These are phyloP conservation scores for Phaeolepiota aurea DNA, from an alignment of 768 basidiomycete species.

Conservation along the genomic window DNA sequence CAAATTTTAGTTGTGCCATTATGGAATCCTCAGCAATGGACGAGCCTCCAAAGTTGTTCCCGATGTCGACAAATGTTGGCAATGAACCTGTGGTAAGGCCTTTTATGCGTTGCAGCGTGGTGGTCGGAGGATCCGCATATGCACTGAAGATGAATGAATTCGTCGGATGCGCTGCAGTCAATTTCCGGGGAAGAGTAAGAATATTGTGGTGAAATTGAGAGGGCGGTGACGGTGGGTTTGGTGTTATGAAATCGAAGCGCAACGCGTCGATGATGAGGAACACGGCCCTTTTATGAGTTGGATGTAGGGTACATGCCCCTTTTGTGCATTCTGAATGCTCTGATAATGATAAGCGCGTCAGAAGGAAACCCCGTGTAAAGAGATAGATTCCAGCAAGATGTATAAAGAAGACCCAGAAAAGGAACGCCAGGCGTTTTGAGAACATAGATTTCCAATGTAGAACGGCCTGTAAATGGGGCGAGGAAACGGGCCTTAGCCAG, in stretches of 20 bases:
- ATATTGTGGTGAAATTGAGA: slow-evolving; percentile 77
- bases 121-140: slow-evolving; percentile 90
- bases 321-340: slow-evolving; percentile 36
- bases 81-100: slow-evolving; percentile 91
- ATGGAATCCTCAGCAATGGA: slow-evolving; percentile 86
- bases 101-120: slow-evolving; percentile 92
- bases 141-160: slow-evolving; percentile 85
- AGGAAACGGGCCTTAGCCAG: too few relatives aligned
- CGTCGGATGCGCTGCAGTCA: slow-evolving; percentile 53
- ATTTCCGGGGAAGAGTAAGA: slow-evolving; percentile 67
- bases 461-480: too few relatives aligned
- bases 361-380: slow-evolving; percentile 88
- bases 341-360: slow-evolving; percentile 67
- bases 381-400: slow-evolving; percentile 80
- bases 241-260: slow-evolving; percentile 88
- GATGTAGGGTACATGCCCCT: slow-evolving; percentile 35
- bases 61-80: slow-evolving; percentile 93
- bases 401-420: slow-evolving; percentile 54
- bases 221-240: slow-evolving; percentile 50
- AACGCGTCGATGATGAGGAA: slow-evolving; percentile 87
- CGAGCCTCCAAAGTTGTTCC: slow-evolving; percentile 84
- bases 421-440: slow-evolving; percentile 5
- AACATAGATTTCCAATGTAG: neutral
- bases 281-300: slow-evolving; percentile 75
- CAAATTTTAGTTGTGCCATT: slow-evolving; percentile 57